These are phyloP conservation scores for Aspergillus intermedius DNA, from an alignment of 2,329 filamentous ascomycete species.

Conservation along the genomic window DNA sequence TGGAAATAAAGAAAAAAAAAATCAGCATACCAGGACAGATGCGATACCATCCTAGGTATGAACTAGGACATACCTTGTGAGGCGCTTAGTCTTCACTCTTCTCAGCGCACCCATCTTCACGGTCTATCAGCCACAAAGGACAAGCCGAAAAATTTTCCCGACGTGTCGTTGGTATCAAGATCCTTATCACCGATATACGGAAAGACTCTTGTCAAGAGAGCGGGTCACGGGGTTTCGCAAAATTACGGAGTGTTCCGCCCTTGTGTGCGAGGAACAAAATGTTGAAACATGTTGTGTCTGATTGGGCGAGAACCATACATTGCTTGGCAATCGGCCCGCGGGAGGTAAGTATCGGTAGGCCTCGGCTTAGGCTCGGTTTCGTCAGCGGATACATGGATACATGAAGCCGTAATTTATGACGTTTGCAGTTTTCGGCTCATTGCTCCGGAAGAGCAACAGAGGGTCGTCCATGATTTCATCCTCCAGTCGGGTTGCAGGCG, in stretches of 20 bases:
- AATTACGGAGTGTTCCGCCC: constrained; percentile 18
- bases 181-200: constrained; percentile 32
- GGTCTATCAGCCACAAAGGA: constrained; percentile 10
- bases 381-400: constrained; percentile 17
- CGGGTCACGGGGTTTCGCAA: constrained; percentile 19
- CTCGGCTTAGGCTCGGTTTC: constrained; percentile 28
- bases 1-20: constrained; percentile 39
- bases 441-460: constrained; percentile 11
- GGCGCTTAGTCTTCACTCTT: constrained; percentile 68
- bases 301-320: constrained; percentile 17
- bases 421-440: constrained; percentile 21
- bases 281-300: constrained; percentile 18
- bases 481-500: constrained; percentile 14
- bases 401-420: constrained; percentile 24
- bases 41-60: constrained; percentile 21
- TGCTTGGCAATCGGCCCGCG: constrained; percentile 13
- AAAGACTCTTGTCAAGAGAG: constrained; percentile 23
- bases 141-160: constrained; percentile 13
- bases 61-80: constrained; percentile 51
- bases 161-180: constrained; percentile 9
- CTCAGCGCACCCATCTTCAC: constrained; percentile 59
- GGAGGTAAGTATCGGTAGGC: constrained; percentile 25
- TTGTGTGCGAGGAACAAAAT: constrained; percentile 16
- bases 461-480: constrained; percentile 1
- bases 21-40: background rate